Evolutionary conservation across 768 basidiomycete species (phyloP).

Genomic region (Phaeotremella skinneri): DNA sequence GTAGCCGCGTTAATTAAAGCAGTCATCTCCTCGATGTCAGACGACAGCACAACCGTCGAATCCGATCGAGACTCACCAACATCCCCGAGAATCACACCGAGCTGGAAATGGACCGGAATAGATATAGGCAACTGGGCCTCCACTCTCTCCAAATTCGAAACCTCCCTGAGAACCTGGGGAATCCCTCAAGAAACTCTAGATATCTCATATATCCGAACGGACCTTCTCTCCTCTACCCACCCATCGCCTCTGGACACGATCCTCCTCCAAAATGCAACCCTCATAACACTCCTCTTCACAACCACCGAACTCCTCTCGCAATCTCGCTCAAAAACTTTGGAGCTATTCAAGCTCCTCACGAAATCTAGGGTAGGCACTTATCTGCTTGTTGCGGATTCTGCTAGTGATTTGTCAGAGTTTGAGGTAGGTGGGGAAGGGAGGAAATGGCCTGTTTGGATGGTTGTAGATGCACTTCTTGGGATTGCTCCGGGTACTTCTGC

Average conservation of each 20-base stretch:
- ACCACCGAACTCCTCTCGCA: constrained; percentile 49
- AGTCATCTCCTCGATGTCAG: neutral
- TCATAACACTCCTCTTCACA: constrained; percentile 50
- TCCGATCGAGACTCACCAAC: neutral
- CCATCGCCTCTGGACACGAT: constrained; percentile 7
- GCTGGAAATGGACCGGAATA: constrained; percentile 31
- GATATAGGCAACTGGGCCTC: constrained; percentile 46
- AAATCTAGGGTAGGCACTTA: constrained; percentile 27
- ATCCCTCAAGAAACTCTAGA: constrained; percentile 6
- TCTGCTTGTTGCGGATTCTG: constrained; percentile 46
- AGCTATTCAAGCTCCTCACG: constrained; percentile 29
- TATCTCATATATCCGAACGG: constrained; percentile 18
- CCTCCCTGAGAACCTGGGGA: constrained; percentile 12
- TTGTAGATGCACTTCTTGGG: constrained; percentile 31
- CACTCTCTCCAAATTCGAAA: constrained; percentile 20
- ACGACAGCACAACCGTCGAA: neutral
- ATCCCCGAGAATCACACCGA: constrained; percentile 3
- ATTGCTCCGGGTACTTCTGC: neutral
- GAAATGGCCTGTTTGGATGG: constrained; percentile 44
- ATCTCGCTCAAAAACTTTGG: constrained; percentile 40
- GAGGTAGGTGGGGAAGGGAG: constrained; percentile 36
- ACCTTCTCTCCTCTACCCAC: constrained; percentile 12
- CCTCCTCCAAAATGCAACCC: constrained; percentile 17
- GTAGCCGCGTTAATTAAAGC: constrained; percentile 26
- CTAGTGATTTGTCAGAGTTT: constrained; percentile 41